These are phyloP conservation scores for Diphasiastrum complanatum DNA, from an alignment of 83 land plant genomes.

Conservation along the genomic window DNA sequence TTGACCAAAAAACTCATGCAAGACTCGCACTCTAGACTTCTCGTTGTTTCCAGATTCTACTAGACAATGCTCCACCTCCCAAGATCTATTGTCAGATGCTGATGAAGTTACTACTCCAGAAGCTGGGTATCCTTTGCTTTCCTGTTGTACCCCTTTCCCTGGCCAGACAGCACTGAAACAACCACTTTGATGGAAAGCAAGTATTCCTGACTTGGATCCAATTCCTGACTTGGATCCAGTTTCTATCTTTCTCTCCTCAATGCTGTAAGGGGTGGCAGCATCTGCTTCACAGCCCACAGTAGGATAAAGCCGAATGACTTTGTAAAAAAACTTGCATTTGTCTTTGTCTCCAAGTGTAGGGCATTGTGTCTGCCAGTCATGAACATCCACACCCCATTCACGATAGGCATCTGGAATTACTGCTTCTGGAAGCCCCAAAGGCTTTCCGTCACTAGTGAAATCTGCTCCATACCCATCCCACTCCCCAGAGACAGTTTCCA, in stretches of 20 bases:
- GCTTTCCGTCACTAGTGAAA: constrained; percentile 21
- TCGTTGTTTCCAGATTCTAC: constrained; percentile 42
- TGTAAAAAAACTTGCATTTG: constrained; percentile 29
- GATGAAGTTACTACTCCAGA: constrained; percentile 13
- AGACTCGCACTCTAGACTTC: constrained; percentile 49
- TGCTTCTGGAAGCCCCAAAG: constrained; percentile 17
- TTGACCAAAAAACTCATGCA: constrained; percentile 60
- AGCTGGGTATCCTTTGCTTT: background rate
- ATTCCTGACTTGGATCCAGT: constrained; percentile 20
- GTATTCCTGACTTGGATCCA: constrained; percentile 8
- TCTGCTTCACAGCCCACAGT: constrained; percentile 97
- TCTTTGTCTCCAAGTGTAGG: constrained; percentile 24
- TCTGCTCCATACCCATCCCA: constrained; percentile 34
- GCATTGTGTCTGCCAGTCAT: constrained; percentile 36
- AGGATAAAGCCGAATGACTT: constrained; percentile 57
- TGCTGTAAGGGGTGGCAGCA: constrained; percentile 64
- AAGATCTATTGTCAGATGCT: constrained; percentile 7
- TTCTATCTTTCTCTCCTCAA: constrained; percentile 42
- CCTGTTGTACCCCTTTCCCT: constrained; percentile 9
- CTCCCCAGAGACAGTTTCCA: constrained; percentile 22
- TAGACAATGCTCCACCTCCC: constrained; percentile 78
- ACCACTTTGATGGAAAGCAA: constrained; percentile 57
- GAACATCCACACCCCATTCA: constrained; percentile 26
- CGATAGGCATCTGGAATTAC: constrained; percentile 26
- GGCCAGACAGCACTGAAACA: constrained; percentile 71